Conservation (phyloP, 371 early-diverging fungal species). For the Mortierella sp. region DNA sequence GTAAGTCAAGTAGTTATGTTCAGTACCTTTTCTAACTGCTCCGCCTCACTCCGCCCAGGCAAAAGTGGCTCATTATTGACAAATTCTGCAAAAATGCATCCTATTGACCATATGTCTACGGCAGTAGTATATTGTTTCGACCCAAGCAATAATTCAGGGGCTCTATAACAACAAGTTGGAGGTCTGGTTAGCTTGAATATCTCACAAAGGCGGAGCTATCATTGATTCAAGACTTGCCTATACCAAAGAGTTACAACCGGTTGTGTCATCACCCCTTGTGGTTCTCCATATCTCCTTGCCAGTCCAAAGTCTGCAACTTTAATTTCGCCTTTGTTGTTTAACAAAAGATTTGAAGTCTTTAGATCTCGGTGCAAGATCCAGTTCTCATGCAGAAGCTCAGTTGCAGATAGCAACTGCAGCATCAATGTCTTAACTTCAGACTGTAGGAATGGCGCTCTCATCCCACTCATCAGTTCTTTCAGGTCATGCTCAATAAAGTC, state of each 20-base stretch:
- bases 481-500: constrained; percentile 97
- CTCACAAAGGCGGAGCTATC: not conserved
- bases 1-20: not conserved
- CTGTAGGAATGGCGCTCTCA: constrained; percentile 83
- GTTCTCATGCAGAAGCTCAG: constrained; percentile 91
- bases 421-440: constrained; percentile 95
- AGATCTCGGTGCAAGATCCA: constrained; percentile 98
- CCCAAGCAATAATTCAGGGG: constrained; percentile 98
- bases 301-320: constrained; percentile 92
- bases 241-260: constrained; percentile 96
- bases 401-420: constrained; percentile 88
- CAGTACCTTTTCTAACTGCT: constrained; percentile 79
- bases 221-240: constrained; percentile 58
- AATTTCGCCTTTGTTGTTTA: constrained; percentile 88
- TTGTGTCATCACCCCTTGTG: constrained; percentile 81
- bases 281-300: constrained; percentile 83
- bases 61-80: constrained; percentile 80
- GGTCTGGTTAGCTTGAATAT: not conserved
- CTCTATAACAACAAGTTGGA: constrained; percentile 63
- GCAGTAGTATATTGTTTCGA: constrained; percentile 92
- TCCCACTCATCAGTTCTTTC: constrained; percentile 89
- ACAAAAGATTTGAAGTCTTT: constrained; percentile 95
- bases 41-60: constrained; percentile 84
- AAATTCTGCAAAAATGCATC: constrained; percentile 95
- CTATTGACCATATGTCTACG: constrained; percentile 99